Percentiles rank a stretch among this genome's conserved stretches.
Conservation (phyloP, 2,329 filamentous ascomycete species). For the Cytospora paraplurivora region DNA sequence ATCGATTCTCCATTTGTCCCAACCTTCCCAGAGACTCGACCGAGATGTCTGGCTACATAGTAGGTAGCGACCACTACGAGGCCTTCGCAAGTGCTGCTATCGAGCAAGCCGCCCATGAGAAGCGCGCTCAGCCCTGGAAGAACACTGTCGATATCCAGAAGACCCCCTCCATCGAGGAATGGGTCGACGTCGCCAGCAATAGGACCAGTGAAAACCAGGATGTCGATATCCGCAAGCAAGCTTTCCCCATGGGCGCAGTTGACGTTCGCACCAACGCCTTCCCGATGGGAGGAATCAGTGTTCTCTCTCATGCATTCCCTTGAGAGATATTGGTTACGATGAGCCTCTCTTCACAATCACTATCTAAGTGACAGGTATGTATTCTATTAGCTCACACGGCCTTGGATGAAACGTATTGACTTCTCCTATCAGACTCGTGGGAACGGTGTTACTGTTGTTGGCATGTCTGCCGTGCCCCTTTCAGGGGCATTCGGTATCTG, state of each 20-base stretch:
- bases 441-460: no score
- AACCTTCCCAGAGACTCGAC: background rate
- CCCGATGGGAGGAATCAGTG: background rate
- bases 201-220: background rate
- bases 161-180: background rate
- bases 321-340: background rate
- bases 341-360: no score
- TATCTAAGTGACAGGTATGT: no score
- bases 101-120: constrained; percentile 4
- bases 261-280: background rate
- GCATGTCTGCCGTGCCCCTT: no score
- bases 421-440: no score
- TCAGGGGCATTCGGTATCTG: no score
- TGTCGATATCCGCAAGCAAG: background rate
- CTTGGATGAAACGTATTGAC: no score
- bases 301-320: background rate
- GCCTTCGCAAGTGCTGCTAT: background rate
- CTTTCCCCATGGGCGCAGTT: background rate
- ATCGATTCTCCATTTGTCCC: background rate
- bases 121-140: constrained; percentile 10
- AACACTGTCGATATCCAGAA: background rate
- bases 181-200: background rate
- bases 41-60: background rate
- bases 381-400: no score
- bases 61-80: constrained; percentile 7